phyloP scores from a whole-genome alignment of 345 rosid species.

The Noccaea bulbosa region DNA sequence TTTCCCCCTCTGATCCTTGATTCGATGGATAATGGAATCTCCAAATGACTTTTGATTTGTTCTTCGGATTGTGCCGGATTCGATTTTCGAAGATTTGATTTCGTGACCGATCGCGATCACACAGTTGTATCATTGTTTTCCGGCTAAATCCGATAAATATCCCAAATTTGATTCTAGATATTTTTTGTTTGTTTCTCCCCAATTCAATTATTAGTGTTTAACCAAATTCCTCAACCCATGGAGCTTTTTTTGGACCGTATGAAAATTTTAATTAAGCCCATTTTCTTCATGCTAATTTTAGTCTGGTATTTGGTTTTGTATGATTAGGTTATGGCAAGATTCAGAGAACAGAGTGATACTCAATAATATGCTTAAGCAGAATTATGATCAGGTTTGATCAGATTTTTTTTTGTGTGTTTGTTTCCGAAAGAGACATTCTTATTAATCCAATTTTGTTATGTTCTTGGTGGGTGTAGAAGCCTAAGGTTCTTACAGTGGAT shows the following conservation, averaged over 20 bases:
- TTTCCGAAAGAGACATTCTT: background rate
- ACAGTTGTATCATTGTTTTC: background rate
- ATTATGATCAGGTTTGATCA: slow-evolving; percentile 69
- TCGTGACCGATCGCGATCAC: background rate
- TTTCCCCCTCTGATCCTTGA: background rate
- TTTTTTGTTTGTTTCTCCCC: background rate
- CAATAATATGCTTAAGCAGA: slow-evolving; percentile 66
- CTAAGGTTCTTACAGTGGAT: slow-evolving; percentile 85
- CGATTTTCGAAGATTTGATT: background rate
- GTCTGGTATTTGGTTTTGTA: slow-evolving; percentile 19
- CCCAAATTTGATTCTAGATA: background rate
- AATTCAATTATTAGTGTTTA: no score
- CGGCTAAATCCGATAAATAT: background rate
- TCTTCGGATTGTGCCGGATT: background rate
- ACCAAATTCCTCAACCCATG: no score
- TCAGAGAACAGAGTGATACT: slow-evolving; percentile 79
- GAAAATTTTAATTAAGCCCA: no score
- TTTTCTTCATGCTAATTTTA: background rate
- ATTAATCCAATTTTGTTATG: slow-evolving; percentile 1
- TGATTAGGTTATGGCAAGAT: slow-evolving; percentile 95
- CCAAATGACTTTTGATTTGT: slow-evolving; percentile 2
- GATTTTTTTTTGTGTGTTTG: background rate
- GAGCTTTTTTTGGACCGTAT: no score
- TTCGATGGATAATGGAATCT: background rate
- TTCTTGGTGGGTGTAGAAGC: slow-evolving; percentile 57